These are phyloP conservation scores for Elsinoe fawcettii DNA, from an alignment of 2,329 filamentous ascomycete species.

Conservation along the genomic window DNA sequence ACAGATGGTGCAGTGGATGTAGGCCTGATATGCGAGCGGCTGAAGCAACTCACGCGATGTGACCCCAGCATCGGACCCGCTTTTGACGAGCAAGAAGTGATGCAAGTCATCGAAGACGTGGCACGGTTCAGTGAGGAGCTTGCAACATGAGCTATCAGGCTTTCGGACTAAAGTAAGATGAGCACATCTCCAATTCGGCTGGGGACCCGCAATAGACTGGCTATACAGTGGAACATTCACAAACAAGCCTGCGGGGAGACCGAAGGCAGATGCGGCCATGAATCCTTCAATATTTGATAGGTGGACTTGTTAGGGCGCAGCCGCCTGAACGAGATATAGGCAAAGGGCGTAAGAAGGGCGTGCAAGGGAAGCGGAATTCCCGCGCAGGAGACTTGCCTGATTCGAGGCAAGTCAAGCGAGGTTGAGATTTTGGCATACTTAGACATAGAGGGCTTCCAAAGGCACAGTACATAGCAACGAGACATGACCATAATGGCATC, in stretches of 20 bases:
- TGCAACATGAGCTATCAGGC: not conserved
- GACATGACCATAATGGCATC: not conserved
- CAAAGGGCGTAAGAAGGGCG: no score
- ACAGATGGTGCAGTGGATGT: constrained; percentile 73
- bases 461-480: not conserved
- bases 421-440: not conserved
- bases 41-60: constrained; percentile 69
- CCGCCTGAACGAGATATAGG: no score
- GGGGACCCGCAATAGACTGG: no score
- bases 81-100: constrained; percentile 69
- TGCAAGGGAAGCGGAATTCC: no score
- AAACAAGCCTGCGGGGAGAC: no score
- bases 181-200: no score
- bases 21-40: constrained; percentile 66
- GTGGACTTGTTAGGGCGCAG: no score
- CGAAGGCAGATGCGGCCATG: no score
- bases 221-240: no score
- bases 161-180: no score
- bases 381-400: no score
- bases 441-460: not conserved
- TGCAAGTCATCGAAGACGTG: constrained; percentile 68
- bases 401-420: not conserved
- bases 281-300: no score
- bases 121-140: constrained; percentile 24
- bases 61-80: constrained; percentile 73